These are phyloP conservation scores for Cutaneotrichosporon sp. DNA, from an alignment of 1,284 basidiomycete species.

Conservation along the genomic window DNA sequence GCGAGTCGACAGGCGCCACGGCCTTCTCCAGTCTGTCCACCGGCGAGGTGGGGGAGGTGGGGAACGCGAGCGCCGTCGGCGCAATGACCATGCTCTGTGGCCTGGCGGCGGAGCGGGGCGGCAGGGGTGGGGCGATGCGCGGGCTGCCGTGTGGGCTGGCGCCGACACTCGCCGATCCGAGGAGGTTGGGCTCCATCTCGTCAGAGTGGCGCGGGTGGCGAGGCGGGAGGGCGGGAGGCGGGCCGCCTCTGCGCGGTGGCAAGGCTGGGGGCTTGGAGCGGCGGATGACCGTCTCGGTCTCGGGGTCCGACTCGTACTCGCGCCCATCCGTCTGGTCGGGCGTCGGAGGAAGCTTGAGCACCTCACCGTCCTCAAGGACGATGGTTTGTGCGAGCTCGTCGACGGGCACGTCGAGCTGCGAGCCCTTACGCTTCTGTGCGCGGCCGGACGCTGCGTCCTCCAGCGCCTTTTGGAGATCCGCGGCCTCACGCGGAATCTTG, in stretches of 20 bases:
- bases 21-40: background rate
- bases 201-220: background rate
- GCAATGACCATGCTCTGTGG: background rate
- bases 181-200: background rate
- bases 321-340: constrained; percentile 49
- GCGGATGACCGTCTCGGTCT: constrained; percentile 37
- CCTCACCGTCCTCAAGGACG: constrained; percentile 50
- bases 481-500: constrained; percentile 54
- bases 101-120: constrained; percentile 2
- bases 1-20: background rate
- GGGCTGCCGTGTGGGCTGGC: background rate
- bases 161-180: background rate
- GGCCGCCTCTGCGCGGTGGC: constrained; percentile 23
- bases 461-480: constrained; percentile 54
- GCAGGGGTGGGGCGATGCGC: constrained; percentile 3
- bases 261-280: constrained; percentile 33
- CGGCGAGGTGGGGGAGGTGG: background rate
- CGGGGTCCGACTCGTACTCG: constrained; percentile 47
- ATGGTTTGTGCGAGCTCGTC: constrained; percentile 21
- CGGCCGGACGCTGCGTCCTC: constrained; percentile 58
- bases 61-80: background rate
- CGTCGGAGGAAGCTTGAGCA: constrained; percentile 56
- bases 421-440: constrained; percentile 54
- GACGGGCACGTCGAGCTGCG: constrained; percentile 41
- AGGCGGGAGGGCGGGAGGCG: background rate